phyloP scores from a whole-genome alignment of 2,329 filamentous ascomycete genomes.

The Colletotrichum chlorophyti region DNA sequence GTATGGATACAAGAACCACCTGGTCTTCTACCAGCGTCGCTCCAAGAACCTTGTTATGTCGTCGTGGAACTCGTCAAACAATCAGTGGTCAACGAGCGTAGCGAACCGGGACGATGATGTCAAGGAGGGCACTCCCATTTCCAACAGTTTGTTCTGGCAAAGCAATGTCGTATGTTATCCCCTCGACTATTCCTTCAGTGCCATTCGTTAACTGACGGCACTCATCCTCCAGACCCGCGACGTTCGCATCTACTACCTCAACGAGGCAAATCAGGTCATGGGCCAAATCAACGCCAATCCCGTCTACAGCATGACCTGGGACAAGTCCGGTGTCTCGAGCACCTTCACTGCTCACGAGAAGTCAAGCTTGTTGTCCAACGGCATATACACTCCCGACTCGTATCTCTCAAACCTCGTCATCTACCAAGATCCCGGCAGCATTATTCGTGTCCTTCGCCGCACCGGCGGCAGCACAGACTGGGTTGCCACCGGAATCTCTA shows the following conservation, averaged over 20 bases:
- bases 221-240: constrained; percentile 5
- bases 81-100: constrained; percentile 5
- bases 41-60: constrained; percentile 16
- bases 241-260: constrained; percentile 22
- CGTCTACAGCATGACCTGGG: constrained; percentile 8
- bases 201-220: background rate
- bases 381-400: constrained; percentile 11
- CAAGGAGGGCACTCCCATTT: constrained; percentile 24
- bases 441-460: constrained; percentile 10
- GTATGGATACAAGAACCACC: constrained; percentile 17
- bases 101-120: constrained; percentile 6
- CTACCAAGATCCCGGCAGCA: constrained; percentile 20
- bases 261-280: constrained; percentile 14
- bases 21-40: constrained; percentile 22
- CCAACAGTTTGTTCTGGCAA: constrained; percentile 26
- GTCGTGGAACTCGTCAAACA: constrained; percentile 21
- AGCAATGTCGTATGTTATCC: constrained; percentile 1
- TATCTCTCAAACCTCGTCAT: constrained; percentile 20
- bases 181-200: too few relatives aligned
- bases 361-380: constrained; percentile 21
- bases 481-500: constrained; percentile 7
- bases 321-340: constrained; percentile 19
- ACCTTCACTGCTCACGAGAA: constrained; percentile 8
- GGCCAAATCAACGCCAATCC: constrained; percentile 17
- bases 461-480: constrained; percentile 19